phyloP scores from a whole-genome alignment of 768 basidiomycete genomes.

The Hericium rajendrae region DNA sequence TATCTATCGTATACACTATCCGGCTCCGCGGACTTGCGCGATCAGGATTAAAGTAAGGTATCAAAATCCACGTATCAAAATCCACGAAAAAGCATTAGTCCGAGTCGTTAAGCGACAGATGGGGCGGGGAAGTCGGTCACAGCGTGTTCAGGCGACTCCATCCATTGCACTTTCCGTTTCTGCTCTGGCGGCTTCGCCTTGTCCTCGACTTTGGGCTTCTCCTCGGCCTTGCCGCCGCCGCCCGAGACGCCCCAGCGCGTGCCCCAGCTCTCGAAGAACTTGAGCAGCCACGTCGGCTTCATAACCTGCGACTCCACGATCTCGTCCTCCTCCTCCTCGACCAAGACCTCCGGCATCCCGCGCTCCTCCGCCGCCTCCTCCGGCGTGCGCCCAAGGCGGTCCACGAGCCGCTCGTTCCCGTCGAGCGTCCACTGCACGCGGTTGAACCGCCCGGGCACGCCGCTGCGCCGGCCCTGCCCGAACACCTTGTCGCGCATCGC shows the following conservation, averaged over 20 bases:
- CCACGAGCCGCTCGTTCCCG: slow-evolving; percentile 52
- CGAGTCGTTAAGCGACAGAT: too few relatives aligned
- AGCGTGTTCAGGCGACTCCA: neutral
- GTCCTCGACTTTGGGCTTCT: neutral
- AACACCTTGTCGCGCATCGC: slow-evolving; percentile 60
- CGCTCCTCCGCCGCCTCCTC: slow-evolving; percentile 70
- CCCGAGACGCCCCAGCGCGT: slow-evolving; percentile 37
- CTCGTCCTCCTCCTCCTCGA: slow-evolving; percentile 33
- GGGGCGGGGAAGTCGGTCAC: too few relatives aligned
- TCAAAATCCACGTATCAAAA: too few relatives aligned
- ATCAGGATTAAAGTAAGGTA: too few relatives aligned
- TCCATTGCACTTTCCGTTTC: neutral
- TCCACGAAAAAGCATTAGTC: too few relatives aligned
- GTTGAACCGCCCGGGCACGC: slow-evolving; percentile 51
- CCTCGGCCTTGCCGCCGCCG: slow-evolving; percentile 11
- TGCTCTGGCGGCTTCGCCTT: slow-evolving; percentile 7
- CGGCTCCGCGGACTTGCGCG: too few relatives aligned
- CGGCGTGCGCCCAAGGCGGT: slow-evolving; percentile 61
- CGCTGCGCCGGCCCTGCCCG: slow-evolving; percentile 42
- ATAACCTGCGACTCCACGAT: slow-evolving; percentile 45
- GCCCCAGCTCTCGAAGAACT: slow-evolving; percentile 72
- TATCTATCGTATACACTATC: too few relatives aligned
- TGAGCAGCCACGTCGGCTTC: slow-evolving; percentile 71
- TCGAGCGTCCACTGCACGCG: slow-evolving; percentile 65
- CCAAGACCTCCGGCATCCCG: slow-evolving; percentile 20